Evolutionary conservation across 495 filamentous ascomycete species (phyloP), one percentile per base, ranked within the genome.

Genomic region (Trichoderma asperelloides): DNA sequence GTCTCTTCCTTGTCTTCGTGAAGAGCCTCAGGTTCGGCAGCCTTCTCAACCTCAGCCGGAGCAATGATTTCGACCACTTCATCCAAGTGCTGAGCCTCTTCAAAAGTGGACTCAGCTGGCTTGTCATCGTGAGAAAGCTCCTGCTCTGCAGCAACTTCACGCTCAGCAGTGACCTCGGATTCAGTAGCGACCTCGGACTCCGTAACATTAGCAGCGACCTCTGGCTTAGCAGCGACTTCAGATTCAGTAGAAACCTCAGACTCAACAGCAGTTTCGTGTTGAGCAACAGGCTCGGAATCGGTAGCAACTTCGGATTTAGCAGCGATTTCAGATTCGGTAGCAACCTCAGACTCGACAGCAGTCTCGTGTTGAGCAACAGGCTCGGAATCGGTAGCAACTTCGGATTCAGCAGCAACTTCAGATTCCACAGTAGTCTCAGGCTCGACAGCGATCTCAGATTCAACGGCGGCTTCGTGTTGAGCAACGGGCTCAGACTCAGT

Each of bases 1-100:
- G 23, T 40, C 15, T 33, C 62, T 18, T 63, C 62, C 11, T 18
- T 33, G 27, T 63, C 27, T 5, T 37, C 62, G 62, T 63, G 8
- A 9, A 40, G 23, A 15, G 27, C 7, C 62, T 63, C 62, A 33
- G 62, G 12, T 8, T 63, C 27, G 27, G 7, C 62, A 2, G 64
- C 23, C 23, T 47, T n/a, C 45, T 66, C 45, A 28, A 21, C 45
- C 15, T 66, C 65, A 45, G 65, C 45, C 18, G 47, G 33, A 15
- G 65, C 25, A 33, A 25, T 18, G 41, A 45, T 41, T 65, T 65
- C 43, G 41, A 23, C 25, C 27, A 45, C 64, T 27, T 65, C 43
- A 28, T 65, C 64, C 43, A 27, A 16, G 41, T 49, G n/a, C 27
- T 40, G 9, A 0, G 7, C 39, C 15, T 43, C 39, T 25, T 65